phyloP scores from a whole-genome alignment of 768 basidiomycete genomes.

The Tulasnella sp. region DNA sequence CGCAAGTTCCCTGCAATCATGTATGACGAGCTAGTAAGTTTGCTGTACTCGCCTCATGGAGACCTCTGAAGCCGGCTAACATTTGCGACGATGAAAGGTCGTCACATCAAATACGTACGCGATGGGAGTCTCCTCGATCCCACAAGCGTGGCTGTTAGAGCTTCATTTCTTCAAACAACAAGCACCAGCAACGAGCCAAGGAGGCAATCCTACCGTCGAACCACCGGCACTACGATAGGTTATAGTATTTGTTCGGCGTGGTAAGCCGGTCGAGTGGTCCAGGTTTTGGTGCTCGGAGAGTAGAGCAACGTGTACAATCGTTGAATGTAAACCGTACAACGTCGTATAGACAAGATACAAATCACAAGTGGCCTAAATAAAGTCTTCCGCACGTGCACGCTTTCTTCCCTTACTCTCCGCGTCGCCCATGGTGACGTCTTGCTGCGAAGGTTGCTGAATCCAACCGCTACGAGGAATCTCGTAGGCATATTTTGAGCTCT shows the following conservation, averaged over 20 bases:
- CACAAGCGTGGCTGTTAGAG: conserved; percentile 48
- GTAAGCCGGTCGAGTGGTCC: background rate
- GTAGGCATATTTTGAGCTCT: conserved; percentile 53
- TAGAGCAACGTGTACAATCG: background rate
- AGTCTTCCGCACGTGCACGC: conserved; percentile 81
- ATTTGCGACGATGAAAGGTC: conserved; percentile 46
- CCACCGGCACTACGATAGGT: background rate
- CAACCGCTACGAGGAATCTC: background rate
- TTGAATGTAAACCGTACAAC: background rate
- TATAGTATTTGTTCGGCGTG: background rate
- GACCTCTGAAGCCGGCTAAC: background rate
- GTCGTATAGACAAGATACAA: conserved; percentile 42
- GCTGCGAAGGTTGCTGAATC: conserved; percentile 43
- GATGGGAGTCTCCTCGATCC: conserved; percentile 81
- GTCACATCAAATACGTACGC: conserved; percentile 85
- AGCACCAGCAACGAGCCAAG: background rate
- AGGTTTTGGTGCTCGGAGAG: background rate
- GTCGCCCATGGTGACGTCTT: conserved; percentile 37
- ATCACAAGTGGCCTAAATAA: conserved; percentile 36
- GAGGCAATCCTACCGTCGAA: background rate
- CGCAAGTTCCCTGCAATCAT: conserved; percentile 84
- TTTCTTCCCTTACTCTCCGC: conserved; percentile 78
- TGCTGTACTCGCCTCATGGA: conserved; percentile 4
- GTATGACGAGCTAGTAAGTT: conserved; percentile 85
- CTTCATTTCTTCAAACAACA: conserved; percentile 25